phyloP scores from a whole-genome alignment of 2,329 filamentous ascomycete species.

The Chrysosphaeria jannelii region DNA sequence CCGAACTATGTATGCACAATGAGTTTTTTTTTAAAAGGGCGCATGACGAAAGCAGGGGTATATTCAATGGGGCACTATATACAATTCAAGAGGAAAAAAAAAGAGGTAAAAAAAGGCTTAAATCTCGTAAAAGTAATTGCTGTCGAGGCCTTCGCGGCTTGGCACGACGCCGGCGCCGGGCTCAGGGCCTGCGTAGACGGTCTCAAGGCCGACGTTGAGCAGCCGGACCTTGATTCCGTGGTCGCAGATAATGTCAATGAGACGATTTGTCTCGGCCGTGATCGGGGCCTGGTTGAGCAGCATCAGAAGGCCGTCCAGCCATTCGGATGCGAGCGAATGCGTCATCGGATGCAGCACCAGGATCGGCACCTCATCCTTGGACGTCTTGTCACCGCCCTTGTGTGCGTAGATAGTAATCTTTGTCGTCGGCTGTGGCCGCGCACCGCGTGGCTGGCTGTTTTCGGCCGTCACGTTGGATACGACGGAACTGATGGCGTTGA shows the following conservation, averaged over 20 bases:
- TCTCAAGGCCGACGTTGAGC: conserved; percentile 72
- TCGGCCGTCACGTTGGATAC: conserved; percentile 67
- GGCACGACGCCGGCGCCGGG: conserved; percentile 50
- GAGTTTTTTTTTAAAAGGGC: too few relatives aligned
- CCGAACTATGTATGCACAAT: too few relatives aligned
- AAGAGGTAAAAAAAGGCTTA: conserved; percentile 8
- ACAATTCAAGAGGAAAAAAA: neutral
- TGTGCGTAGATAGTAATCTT: conserved; percentile 83
- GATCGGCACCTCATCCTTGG: conserved; percentile 30
- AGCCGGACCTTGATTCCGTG: conserved; percentile 82
- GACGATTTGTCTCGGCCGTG: conserved; percentile 80
- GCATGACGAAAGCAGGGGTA: too few relatives aligned
- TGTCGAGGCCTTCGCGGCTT: conserved; percentile 56
- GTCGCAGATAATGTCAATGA: conserved; percentile 59
- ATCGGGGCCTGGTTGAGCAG: conserved; percentile 83
- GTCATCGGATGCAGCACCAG: conserved; percentile 58
- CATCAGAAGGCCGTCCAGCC: conserved; percentile 89
- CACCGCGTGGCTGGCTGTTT: conserved; percentile 19
- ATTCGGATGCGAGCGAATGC: conserved; percentile 70
- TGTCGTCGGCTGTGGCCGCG: conserved; percentile 22
- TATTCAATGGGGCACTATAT: too few relatives aligned
- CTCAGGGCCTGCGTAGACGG: conserved; percentile 31
- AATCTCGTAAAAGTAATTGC: conserved; percentile 78
- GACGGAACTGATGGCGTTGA: conserved; percentile 68
- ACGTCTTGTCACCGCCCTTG: conserved; percentile 12